Evolutionary conservation across 805 yeast species (phyloP).

Genomic region (Kazachstania africana): DNA sequence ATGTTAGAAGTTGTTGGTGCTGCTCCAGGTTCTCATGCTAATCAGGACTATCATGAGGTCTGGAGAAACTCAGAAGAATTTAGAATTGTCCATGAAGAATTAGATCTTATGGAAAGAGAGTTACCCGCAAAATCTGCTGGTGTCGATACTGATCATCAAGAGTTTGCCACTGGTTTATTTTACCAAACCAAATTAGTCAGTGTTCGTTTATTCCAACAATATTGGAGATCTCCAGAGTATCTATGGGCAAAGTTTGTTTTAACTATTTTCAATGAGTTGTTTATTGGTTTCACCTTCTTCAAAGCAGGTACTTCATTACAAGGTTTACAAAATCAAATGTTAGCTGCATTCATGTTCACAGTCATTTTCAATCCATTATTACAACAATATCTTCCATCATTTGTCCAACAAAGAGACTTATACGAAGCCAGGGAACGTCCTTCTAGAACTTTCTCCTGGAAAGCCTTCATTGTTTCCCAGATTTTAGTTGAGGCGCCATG

Average conservation of each 20-base stretch:
- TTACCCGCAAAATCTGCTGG: constrained; percentile 26
- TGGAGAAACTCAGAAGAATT: constrained; percentile 66
- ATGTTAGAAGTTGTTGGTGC: constrained; percentile 81
- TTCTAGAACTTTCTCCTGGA: constrained; percentile 60
- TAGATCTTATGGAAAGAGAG: constrained; percentile 53
- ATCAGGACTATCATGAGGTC: constrained; percentile 60
- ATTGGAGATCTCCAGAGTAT: constrained; percentile 56
- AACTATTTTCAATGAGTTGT: constrained; percentile 43
- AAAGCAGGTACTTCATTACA: constrained; percentile 51
- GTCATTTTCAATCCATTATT: constrained; percentile 44
- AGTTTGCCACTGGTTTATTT: constrained; percentile 35
- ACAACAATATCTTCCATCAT: constrained; percentile 57
- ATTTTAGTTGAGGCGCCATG: constrained; percentile 57
- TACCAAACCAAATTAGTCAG: constrained; percentile 37
- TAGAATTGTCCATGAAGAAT: constrained; percentile 43
- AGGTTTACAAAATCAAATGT: constrained; percentile 75
- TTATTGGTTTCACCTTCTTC: constrained; percentile 66
- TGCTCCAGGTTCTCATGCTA: constrained; percentile 68
- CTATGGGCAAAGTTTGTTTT: constrained; percentile 49
- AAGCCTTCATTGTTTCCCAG: constrained; percentile 49
- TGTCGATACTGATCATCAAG: constrained; percentile 21
- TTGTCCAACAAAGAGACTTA: constrained; percentile 48
- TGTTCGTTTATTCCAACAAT: constrained; percentile 47
- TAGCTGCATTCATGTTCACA: constrained; percentile 57
- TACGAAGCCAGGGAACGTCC: constrained; percentile 70